Conservation (phyloP, 345 rosid species). For the Bruguiera sexangula region DNA sequence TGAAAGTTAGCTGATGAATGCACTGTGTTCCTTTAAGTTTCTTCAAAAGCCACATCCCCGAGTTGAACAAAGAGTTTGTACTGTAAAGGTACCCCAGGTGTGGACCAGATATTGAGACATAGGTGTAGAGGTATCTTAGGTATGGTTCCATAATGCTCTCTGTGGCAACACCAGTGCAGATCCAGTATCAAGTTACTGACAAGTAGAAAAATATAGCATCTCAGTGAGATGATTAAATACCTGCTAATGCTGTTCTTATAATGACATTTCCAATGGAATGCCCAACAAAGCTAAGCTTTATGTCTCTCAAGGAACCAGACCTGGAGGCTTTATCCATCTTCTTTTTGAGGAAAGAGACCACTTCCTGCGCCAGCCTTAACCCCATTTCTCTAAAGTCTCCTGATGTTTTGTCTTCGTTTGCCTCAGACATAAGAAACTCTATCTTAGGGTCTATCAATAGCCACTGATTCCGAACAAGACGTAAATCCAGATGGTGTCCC, state of each 20-base stretch:
- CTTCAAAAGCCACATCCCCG: constrained; percentile 91
- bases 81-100: constrained; percentile 95
- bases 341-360: constrained; percentile 67
- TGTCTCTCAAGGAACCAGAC: constrained; percentile 52
- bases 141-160: constrained; percentile 89
- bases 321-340: constrained; percentile 67
- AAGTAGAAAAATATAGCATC: constrained; percentile 7
- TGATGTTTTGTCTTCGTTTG: constrained; percentile 80
- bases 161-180: constrained; percentile 33
- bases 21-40: constrained; percentile 82
- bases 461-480: constrained; percentile 95
- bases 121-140: constrained; percentile 58
- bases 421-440: constrained; percentile 94
- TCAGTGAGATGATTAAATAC: constrained; percentile 35
- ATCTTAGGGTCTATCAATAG: constrained; percentile 83
- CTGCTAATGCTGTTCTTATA: constrained; percentile 79
- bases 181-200: constrained; percentile 6
- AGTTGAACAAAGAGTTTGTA: constrained; percentile 86
- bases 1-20: constrained; percentile 95
- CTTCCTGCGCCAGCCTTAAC: constrained; percentile 81
- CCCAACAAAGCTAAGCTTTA: constrained; percentile 91
- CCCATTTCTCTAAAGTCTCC: constrained; percentile 98
- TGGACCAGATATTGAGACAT: constrained; percentile 85
- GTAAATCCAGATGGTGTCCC: constrained; percentile 97
- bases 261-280: constrained; percentile 95